phyloP scores from a whole-genome alignment of 2,329 filamentous ascomycete species.

The Paraphoma sp. region DNA sequence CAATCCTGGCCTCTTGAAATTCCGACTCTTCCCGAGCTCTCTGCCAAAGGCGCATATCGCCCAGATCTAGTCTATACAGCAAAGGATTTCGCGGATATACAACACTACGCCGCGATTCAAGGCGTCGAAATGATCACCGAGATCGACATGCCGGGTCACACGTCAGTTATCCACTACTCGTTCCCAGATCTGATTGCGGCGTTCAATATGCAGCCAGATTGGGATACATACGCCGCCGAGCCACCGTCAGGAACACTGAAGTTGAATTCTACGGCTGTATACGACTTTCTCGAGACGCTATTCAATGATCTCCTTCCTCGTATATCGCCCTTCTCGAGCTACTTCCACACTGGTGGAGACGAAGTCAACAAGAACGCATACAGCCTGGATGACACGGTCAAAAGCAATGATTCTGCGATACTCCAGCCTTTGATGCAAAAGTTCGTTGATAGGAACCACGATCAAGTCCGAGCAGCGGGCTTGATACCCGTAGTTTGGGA shows the following conservation, averaged over 20 bases:
- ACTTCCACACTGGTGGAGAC: constrained; percentile 89
- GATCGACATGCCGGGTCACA: constrained; percentile 83
- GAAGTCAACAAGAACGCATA: constrained; percentile 83
- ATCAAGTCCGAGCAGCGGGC: constrained; percentile 66
- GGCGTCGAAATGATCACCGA: constrained; percentile 77
- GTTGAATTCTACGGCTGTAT: constrained; percentile 74
- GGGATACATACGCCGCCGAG: constrained; percentile 60
- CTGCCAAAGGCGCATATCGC: constrained; percentile 75
- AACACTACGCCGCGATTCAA: constrained; percentile 72
- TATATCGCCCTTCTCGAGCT: constrained; percentile 65
- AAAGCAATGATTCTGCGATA: constrained; percentile 68
- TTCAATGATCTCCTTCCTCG: constrained; percentile 77
- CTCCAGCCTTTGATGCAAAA: constrained; percentile 78
- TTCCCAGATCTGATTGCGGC: constrained; percentile 76
- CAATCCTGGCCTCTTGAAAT: constrained; percentile 88
- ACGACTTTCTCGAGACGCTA: constrained; percentile 73
- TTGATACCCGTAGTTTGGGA: constrained; percentile 85
- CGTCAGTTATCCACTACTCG: constrained; percentile 68
- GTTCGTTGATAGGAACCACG: constrained; percentile 75
- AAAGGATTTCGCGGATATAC: constrained; percentile 68
- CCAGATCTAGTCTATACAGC: constrained; percentile 71
- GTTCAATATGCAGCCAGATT: constrained; percentile 61
- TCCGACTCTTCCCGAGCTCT: constrained; percentile 73
- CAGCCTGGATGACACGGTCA: constrained; percentile 71
- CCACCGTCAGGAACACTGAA: constrained; percentile 71